Evolutionary conservation across 257 asterid genomes (phyloP).

Genomic region (Salvia rosmarinus): DNA sequence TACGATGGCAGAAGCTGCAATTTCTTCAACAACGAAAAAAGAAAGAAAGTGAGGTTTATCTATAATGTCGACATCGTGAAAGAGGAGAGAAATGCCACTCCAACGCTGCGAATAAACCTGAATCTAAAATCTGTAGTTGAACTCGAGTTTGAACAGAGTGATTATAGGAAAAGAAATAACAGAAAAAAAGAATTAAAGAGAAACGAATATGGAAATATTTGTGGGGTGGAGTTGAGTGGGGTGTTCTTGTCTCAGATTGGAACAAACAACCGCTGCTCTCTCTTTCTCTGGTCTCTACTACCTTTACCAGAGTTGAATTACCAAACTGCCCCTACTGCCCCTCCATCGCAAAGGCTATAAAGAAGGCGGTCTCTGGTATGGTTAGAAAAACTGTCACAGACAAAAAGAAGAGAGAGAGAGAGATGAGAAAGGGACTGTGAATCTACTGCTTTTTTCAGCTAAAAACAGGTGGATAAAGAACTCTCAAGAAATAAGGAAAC

Average conservation of each 20-base stretch:
- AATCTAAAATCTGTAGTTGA: constrained; percentile 28
- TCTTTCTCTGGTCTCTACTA: constrained; percentile 16
- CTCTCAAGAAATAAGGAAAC: constrained; percentile 15
- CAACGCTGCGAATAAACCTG: not conserved
- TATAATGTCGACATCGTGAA: constrained; percentile 35
- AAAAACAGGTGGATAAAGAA: constrained; percentile 32
- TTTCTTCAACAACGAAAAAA: constrained; percentile 10
- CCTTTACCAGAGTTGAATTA: constrained; percentile 20
- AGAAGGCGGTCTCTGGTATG: constrained; percentile 19
- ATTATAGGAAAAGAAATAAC: constrained; percentile 20
- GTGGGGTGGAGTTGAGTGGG: constrained; percentile 21
- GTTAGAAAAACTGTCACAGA: constrained; percentile 24
- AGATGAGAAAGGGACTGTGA: constrained; percentile 24
- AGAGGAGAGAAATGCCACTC: constrained; percentile 18
- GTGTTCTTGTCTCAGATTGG: constrained; percentile 27
- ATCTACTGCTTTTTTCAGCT: constrained; percentile 25
- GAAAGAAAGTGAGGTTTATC: not conserved
- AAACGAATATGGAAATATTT: constrained; percentile 13
- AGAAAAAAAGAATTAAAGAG: not conserved
- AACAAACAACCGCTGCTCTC: constrained; percentile 26
- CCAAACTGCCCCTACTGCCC: constrained; percentile 31
- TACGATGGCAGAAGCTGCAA: constrained; percentile 17
- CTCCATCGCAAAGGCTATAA: constrained; percentile 25
- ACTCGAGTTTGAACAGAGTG: constrained; percentile 27
- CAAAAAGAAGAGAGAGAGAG: constrained; percentile 18